A percentile compares a stretch with the other conserved stretches of the same genome.
These are phyloP conservation scores for Dalbergia oliveri DNA, from an alignment of 306 rosid genomes.

Conservation along the genomic window DNA sequence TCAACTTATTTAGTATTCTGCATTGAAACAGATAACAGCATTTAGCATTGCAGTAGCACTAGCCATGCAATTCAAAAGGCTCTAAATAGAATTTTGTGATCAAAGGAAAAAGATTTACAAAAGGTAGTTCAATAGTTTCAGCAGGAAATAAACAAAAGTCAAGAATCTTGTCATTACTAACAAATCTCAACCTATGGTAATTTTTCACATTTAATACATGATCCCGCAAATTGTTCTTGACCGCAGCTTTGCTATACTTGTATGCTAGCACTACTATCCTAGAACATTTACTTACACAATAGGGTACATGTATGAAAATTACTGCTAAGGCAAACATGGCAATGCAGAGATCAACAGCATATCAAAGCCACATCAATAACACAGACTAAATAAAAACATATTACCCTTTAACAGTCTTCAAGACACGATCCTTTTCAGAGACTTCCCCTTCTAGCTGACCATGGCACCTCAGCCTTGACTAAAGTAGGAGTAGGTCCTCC, in stretches of 20 bases:
- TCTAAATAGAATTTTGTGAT: background rate
- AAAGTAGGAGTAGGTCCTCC: conserved; percentile 82
- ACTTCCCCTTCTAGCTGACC: conserved; percentile 90
- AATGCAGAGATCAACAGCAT: background rate
- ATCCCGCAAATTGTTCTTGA: conserved; percentile 27
- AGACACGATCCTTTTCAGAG: conserved; percentile 93
- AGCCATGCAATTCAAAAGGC: conserved; percentile 13
- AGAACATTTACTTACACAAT: background rate
- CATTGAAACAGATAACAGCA: conserved; percentile 38
- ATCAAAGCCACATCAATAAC: background rate
- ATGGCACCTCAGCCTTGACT: conserved; percentile 91
- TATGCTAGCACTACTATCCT: background rate
- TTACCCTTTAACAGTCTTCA: conserved; percentile 98
- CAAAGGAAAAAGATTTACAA: background rate
- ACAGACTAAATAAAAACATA: conserved; percentile 12
- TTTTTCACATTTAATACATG: background rate
- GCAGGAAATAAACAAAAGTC: background rate
- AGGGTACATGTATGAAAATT: background rate
- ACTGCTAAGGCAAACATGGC: background rate
- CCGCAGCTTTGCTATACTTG: background rate
- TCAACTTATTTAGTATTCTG: conserved; percentile 95
- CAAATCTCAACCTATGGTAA: background rate
- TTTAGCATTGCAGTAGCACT: conserved; percentile 24
- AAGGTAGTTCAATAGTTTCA: conserved; percentile 14
- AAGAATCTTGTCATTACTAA: conserved; percentile 6